These are phyloP conservation scores for Tetraselmis striata DNA, from an alignment of 139 green algal genomes.

Conservation along the genomic window DNA sequence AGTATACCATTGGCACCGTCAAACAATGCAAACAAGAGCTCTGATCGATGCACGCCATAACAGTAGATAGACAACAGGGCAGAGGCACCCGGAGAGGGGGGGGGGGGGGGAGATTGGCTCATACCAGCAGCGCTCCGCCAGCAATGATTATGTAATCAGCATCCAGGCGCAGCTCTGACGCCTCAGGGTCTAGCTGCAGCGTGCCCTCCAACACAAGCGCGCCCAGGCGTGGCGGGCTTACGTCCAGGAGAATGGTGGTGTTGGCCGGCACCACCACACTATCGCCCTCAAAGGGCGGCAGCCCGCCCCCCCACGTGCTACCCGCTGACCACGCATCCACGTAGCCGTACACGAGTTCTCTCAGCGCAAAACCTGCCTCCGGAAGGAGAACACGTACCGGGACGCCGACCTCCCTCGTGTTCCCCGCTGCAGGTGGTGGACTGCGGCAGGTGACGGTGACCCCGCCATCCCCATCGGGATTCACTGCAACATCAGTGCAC, in stretches of 20 bases:
- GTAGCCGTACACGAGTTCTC: slow-evolving; percentile 5
- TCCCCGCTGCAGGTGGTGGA: neutral
- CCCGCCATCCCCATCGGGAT: neutral
- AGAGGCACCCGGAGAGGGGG: too few relatives aligned
- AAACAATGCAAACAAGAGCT: too few relatives aligned
- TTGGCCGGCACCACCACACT: slow-evolving; percentile 15
- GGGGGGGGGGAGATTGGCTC: too few relatives aligned
- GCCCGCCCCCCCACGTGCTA: slow-evolving; percentile 18
- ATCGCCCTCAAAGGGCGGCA: slow-evolving; percentile 17
- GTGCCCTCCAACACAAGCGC: slow-evolving; percentile 20
- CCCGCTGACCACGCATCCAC: slow-evolving; percentile 14
- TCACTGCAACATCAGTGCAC: neutral
- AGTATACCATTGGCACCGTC: too few relatives aligned
- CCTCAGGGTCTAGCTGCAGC: slow-evolving; percentile 12
- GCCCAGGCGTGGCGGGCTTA: slow-evolving; percentile 12
- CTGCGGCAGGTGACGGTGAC: neutral
- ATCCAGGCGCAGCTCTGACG: slow-evolving; percentile 9
- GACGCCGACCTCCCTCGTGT: neutral
- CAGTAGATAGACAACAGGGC: too few relatives aligned
- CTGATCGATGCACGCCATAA: too few relatives aligned
- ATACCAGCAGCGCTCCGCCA: slow-evolving; percentile 12
- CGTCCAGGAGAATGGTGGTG: slow-evolving; percentile 19
- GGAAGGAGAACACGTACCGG: neutral
- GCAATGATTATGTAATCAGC: slow-evolving; percentile 21
- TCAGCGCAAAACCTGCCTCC: neutral